Conservation (phyloP, 495 filamentous ascomycete species). For the Neohortaea acidophila region DNA sequence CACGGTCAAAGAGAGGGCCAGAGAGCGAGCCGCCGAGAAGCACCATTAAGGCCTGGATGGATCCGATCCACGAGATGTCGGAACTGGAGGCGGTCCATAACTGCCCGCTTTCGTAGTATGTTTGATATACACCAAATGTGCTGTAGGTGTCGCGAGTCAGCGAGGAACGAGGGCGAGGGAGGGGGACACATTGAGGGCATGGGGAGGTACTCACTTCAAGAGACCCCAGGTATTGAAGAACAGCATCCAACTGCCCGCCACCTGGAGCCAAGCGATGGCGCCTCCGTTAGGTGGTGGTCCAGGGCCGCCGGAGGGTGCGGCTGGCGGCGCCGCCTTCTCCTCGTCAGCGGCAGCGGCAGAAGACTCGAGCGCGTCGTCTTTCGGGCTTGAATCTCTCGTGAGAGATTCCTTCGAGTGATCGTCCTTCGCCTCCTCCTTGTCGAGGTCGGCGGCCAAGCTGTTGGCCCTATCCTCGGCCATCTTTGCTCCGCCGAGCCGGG, state of each 20-base stretch:
- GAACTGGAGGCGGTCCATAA: slow-evolving; percentile 24
- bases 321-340: slow-evolving; percentile 1
- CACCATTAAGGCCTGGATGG: slow-evolving; percentile 31
- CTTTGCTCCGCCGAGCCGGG: too few relatives aligned
- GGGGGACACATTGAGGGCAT: too few relatives aligned
- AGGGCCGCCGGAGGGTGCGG: neutral
- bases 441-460: too few relatives aligned
- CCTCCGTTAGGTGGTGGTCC: slow-evolving; percentile 33
- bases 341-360: too few relatives aligned
- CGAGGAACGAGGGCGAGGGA: too few relatives aligned
- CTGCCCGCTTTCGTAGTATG: slow-evolving; percentile 32
- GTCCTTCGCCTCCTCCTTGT: too few relatives aligned
- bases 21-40: slow-evolving; percentile 29
- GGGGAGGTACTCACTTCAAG: slow-evolving; percentile 9
- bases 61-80: slow-evolving; percentile 36
- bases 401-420: too few relatives aligned
- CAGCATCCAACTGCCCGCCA: slow-evolving; percentile 32
- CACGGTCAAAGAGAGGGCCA: slow-evolving; percentile 33
- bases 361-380: too few relatives aligned
- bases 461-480: too few relatives aligned
- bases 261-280: slow-evolving; percentile 38
- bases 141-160: too few relatives aligned
- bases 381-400: too few relatives aligned
- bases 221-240: slow-evolving; percentile 41
- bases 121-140: slow-evolving; percentile 39